Conservation (phyloP, 192 early-diverging fungal genomes). For the Umbelopsis sp. region DNA sequence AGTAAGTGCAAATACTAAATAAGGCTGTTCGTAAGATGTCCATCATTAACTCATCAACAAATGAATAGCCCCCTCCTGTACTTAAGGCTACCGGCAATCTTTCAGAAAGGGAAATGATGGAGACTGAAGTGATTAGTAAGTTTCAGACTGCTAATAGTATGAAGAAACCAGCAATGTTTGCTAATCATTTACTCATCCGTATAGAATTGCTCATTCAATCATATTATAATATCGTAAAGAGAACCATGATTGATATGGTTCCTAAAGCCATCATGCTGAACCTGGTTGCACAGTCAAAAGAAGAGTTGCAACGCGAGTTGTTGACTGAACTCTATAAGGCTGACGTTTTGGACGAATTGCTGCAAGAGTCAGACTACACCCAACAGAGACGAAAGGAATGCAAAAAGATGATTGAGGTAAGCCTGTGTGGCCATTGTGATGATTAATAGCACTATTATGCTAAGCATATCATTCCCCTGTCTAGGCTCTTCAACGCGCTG, state of each 20-base stretch:
- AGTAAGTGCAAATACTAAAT: conserved; percentile 33
- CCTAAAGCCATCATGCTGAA: conserved; percentile 99
- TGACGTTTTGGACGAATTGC: conserved; percentile 88
- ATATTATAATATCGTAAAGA: conserved; percentile 99
- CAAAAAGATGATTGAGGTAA: conserved; percentile 94
- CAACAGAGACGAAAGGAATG: conserved; percentile 91
- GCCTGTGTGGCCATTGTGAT: not conserved
- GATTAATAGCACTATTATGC: not conserved
- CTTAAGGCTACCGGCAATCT: conserved; percentile 95
- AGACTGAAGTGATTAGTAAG: conserved; percentile 98
- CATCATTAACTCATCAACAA: conserved; percentile 1
- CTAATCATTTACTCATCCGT: conserved; percentile 4
- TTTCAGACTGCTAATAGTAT: conserved; percentile 30
- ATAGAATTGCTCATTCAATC: conserved; percentile 92
- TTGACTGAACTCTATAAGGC: conserved; percentile 96
- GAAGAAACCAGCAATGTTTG: not conserved
- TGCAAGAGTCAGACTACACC: conserved; percentile 96
- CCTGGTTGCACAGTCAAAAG: conserved; percentile 87
- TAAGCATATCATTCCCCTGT: not conserved
- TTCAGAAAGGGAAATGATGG: conserved; percentile 96
- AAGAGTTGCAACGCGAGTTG: conserved; percentile 94
- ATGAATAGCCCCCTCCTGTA: conserved; percentile 75
- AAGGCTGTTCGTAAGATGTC: not conserved
- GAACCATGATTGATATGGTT: conserved; percentile 94
- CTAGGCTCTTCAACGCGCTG: conserved; percentile 55